Evolutionary conservation across 257 asterid genomes (phyloP).

Genomic region (Nemophila menziesii): DNA sequence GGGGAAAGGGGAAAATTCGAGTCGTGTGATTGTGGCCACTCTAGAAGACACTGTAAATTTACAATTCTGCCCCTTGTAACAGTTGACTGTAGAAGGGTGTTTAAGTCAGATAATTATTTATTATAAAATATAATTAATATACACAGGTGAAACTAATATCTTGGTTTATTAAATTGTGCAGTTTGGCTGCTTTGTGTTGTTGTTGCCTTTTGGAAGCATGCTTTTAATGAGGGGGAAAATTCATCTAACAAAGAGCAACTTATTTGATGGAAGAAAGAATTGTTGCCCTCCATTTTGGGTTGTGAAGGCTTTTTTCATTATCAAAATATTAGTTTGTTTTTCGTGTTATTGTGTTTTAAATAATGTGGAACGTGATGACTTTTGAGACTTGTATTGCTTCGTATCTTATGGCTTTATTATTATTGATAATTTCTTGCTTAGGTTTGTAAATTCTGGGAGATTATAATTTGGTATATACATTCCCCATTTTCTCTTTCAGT

Average conservation of each 20-base stretch:
- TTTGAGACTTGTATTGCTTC: background rate
- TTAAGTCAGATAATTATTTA: too few species aligned
- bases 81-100: too few species aligned
- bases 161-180: constrained; percentile 6
- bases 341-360: background rate
- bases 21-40: background rate
- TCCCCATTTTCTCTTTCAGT: background rate
- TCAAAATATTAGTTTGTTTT: background rate
- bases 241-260: background rate
- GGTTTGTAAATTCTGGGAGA: constrained; percentile 1
- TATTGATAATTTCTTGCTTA: background rate
- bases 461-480: background rate
- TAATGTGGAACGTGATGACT: background rate
- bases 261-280: background rate
- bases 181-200: constrained; percentile 35
- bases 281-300: background rate
- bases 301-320: background rate
- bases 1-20: background rate
- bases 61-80: background rate
- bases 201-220: constrained; percentile 28
- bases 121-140: too few species aligned
- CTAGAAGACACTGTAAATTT: too few species aligned
- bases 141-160: too few species aligned
- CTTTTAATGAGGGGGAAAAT: constrained; percentile 14
- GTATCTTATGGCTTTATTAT: background rate